Conservation (phyloP, 2,329 filamentous ascomycete species). For the Orbilia javanica region DNA sequence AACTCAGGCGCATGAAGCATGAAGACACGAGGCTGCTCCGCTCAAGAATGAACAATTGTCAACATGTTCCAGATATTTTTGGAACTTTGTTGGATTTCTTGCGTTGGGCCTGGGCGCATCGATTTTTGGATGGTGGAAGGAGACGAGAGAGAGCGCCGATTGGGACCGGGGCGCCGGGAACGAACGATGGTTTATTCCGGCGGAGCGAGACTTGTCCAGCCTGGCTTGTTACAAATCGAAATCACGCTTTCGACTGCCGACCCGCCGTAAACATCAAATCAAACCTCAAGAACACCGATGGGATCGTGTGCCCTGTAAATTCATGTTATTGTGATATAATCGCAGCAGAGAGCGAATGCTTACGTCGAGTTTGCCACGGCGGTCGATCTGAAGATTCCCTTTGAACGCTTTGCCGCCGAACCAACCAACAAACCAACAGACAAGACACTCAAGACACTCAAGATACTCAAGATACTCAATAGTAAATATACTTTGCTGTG, state of each 20-base stretch:
- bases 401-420: background rate
- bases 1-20: too few relatives aligned
- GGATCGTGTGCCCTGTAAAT: too few relatives aligned
- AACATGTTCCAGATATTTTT: background rate
- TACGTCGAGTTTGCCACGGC: background rate
- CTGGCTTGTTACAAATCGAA: slow-evolving; percentile 25
- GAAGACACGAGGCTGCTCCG: too few relatives aligned
- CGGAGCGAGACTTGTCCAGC: slow-evolving; percentile 5
- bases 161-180: slow-evolving; percentile 1
- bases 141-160: background rate
- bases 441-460: too few relatives aligned
- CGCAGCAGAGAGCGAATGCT: background rate
- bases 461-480: too few relatives aligned
- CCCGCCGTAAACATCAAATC: background rate
- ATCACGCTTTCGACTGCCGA: background rate
- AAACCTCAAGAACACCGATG: too few relatives aligned
- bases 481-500: background rate
- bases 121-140: too few relatives aligned
- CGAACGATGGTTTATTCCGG: slow-evolving; percentile 24
- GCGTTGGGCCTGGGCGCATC: background rate
- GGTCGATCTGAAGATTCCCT: background rate
- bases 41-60: background rate
- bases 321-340: too few relatives aligned
- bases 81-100: slow-evolving; percentile 16
- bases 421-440: background rate